Evolutionary conservation across 2,329 filamentous ascomycete genomes (phyloP), one percentile per base, ranked within the genome.

Genomic region (Xylaria sp.): DNA sequence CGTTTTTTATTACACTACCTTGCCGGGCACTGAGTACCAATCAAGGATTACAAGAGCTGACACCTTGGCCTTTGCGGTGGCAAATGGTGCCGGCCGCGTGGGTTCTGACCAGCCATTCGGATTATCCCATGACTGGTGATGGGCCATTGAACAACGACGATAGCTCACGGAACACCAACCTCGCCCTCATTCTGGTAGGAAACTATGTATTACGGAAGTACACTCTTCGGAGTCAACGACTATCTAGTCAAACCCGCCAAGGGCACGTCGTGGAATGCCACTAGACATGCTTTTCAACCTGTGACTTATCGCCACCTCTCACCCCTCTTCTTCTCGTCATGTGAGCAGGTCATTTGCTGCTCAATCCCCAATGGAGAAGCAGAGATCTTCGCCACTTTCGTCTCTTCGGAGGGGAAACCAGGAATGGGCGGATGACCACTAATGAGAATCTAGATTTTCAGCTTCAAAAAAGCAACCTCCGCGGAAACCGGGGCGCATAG

Each of bases 381-480:
- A 72, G 58, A 68, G 70, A 72, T 72, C 70, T 65, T 72, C 70
- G 51, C 67, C 62, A 60, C 31, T 67, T 65, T 64, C 13, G 61
- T 69, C 64, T n/a, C 20, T 48, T 34, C 56, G 67, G 65, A 67
- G 63, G 64, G 63, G 64, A 31, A 41, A 41, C 51, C 12, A 23
- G n/a, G 44, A 56, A 41, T 48, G 46, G 46, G n/a, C 51, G 55
- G 28, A 54, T 66, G 59, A 69, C 66, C 66, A 63, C 59, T 46
- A n/a, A 64, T 44, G 62, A 67, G 55, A 54, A 60, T 57, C 44
- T 41, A 52, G n/a, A 65, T 25, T 48, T 15, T 20, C 18, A 13
- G 8, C 25, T 54, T 61, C 25, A 55, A n/a, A 28, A 62, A 62
- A 39, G 15, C 9, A 56, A 62, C 48, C 51, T 59, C 54, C 51